Base-by-base conservation (phyloP, 2,329 filamentous ascomycete species). In the Cytospora leucostoma region DNA sequence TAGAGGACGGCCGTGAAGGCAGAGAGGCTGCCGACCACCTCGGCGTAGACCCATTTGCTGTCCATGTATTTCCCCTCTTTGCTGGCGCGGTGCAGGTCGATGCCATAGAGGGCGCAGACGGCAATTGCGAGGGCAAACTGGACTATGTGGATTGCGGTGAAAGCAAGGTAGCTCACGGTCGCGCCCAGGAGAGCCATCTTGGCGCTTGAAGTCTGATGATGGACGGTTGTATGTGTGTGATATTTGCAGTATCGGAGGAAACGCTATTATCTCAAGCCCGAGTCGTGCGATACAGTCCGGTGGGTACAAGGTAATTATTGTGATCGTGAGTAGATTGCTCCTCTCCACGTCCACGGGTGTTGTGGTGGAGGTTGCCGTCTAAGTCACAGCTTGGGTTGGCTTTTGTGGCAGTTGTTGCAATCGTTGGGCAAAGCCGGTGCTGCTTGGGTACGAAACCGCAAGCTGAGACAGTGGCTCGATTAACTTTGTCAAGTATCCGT, bases 121-220 rank as follows among this genome's bases (percentile, higher is more conserved):
- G 89, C 84, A 63, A 96, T 77, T 15, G 87, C 91, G 67, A 96
- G 82, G 63, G 90, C 82, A 71, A 97, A 88, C 71, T 94, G 91
- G 65, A 88, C 76, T 74, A 93, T 81, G 73, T 93, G 90, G n/a
- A 93, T 77, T 67, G 82, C 68, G 32, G 82, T 77, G 71, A 89
- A 89, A 68, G 80, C 71, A 69, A 88, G 68, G 67, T 84, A 85
- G 74, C 79, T 77, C 70, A 75, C 60, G 21, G 78, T 71, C 59
- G 81, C 73, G 65, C 76, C 78, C 56, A 79, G 71, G 64, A 82
- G 60, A 55, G 78, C 79, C 81, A 84, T 83, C 21, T 66, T 74
- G 68, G 38, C 50, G 56, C 19, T 21, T 21, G 34, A 27, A 35
- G 56, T 47, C 37, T 51, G 17, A 19, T 27, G 34, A 40, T 11